These are phyloP conservation scores for Beauveria sp. DNA, from an alignment of 2,329 filamentous ascomycete species.

Conservation along the genomic window DNA sequence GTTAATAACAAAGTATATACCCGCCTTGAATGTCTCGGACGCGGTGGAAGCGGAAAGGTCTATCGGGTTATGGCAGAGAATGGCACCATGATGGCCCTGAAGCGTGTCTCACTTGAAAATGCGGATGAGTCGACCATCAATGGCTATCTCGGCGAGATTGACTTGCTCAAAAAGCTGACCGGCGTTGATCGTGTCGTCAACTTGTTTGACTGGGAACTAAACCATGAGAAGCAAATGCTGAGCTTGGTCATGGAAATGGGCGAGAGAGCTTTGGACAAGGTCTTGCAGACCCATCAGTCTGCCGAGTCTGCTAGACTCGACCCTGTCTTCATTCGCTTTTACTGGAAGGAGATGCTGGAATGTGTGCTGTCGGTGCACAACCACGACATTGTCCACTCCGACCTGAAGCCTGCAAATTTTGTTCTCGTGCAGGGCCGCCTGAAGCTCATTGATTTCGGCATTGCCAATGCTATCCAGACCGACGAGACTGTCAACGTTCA, in stretches of 20 bases:
- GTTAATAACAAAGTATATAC: constrained; percentile 91
- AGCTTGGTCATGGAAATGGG: constrained; percentile 96
- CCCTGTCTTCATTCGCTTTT: constrained; percentile 85
- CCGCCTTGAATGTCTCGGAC: constrained; percentile 80
- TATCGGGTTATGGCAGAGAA: constrained; percentile 97
- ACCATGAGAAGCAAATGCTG: constrained; percentile 81
- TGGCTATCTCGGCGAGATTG: constrained; percentile 93
- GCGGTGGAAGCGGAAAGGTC: constrained; percentile 88
- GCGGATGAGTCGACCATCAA: constrained; percentile 76
- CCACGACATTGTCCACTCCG: constrained; percentile 89
- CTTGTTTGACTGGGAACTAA: constrained; percentile 87
- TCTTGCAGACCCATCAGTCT: constrained; percentile 67
- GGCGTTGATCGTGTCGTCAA: constrained; percentile 86
- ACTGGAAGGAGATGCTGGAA: constrained; percentile 99
- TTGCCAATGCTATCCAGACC: constrained; percentile 91
- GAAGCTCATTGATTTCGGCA: constrained; percentile 97
- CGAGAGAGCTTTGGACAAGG: constrained; percentile 83
- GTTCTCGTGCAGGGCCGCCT: constrained; percentile 82
- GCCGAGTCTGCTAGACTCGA: constrained; percentile 71
- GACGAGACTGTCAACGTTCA: constrained; percentile 97
- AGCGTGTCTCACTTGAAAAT: constrained; percentile 84
- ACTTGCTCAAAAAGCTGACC: constrained; percentile 72
- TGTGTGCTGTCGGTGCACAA: constrained; percentile 86
- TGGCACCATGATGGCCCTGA: constrained; percentile 88
- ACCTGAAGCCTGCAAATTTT: constrained; percentile 96